Base-by-base conservation (phyloP, 352 stramenopile species). In the Phytophthora nicotianae region DNA sequence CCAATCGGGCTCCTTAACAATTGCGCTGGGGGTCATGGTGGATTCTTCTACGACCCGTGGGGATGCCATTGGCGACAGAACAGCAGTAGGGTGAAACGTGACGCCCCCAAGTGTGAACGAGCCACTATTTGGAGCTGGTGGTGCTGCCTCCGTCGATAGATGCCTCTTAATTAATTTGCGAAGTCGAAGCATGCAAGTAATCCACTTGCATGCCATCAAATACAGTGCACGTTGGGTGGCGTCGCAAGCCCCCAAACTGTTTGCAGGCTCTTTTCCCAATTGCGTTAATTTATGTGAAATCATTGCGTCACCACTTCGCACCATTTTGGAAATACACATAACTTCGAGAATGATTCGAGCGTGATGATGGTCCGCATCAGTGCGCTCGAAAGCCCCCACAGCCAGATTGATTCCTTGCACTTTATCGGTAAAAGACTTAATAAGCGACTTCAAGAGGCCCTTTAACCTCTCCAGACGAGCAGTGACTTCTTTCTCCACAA, bases 111-210 rank as follows among this genome's bases (percentile, higher is more conserved):
- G 67, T 5, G 70, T 87, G 43, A 83, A 85, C 11, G 73, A 85
- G 0, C 57, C 66, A 60, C 70, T 69, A n/a, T 61, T 77, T 33
- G 65, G 61, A 48, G 71, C 64, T 29, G 64, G 56, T 10, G 65
- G 51, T 0, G 65, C 61, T 23, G 63, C 42, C 32, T 79, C 65
- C 8, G 67, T 78, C n/a, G 70, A 75, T 24, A 93, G 41, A 49
- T 82, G 76, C 17, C 77, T 75, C 35, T 86, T 86, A 48, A 92
- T 91, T 19, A 85, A 43, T 19, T 88, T 86, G 21, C 81, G 81
- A 46, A 94, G 78, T 32, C 89, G 83, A 14, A 90, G 66, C 63
- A 91, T 86, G 50, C 74, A 84, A 13, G 81, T 77, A 17, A 93
- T 88, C 85, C 85, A 93, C 20, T 76, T 74, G 50, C 85, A 93